Evolutionary conservation across 306 rosid species (phyloP).

Genomic region (Datisca glomerata): DNA sequence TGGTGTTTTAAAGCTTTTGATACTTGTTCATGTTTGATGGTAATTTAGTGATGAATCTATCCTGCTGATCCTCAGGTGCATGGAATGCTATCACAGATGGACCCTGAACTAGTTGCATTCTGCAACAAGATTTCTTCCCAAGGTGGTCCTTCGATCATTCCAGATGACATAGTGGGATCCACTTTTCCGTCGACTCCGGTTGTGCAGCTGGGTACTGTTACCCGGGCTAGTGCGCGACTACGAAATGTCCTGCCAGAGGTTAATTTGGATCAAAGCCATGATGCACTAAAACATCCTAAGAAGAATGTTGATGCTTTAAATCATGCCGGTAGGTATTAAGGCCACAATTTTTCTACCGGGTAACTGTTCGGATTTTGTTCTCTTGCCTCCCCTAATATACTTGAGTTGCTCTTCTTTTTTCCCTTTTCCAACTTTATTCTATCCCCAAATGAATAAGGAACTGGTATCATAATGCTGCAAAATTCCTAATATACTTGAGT

Average conservation of each 20-base stretch:
- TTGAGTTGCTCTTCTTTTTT: neutral
- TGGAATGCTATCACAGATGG: conserved; percentile 98
- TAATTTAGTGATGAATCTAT: neutral
- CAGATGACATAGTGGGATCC: conserved; percentile 57
- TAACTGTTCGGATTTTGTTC: neutral
- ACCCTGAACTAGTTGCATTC: conserved; percentile 70
- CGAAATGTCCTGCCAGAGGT: conserved; percentile 79
- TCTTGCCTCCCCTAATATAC: neutral
- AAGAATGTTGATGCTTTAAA: conserved; percentile 36
- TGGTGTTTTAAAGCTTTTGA: conserved; percentile 9
- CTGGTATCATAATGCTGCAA: no score
- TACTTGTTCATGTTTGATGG: no score
- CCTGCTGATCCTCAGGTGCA: conserved; percentile 42
- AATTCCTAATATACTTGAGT: neutral
- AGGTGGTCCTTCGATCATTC: conserved; percentile 73
- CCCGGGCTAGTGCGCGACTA: conserved; percentile 79
- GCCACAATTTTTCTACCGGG: neutral
- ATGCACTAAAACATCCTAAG: conserved; percentile 54
- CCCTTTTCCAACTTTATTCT: neutral
- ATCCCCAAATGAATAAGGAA: no score
- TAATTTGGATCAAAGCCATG: conserved; percentile 59
- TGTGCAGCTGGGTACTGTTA: conserved; percentile 61
- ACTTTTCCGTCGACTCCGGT: conserved; percentile 61
- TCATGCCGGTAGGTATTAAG: conserved; percentile 59
- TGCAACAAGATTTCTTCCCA: conserved; percentile 81